Base-by-base conservation (phyloP, 1,139 yeast genomes). In the Yamadazyma epiphylla region DNA sequence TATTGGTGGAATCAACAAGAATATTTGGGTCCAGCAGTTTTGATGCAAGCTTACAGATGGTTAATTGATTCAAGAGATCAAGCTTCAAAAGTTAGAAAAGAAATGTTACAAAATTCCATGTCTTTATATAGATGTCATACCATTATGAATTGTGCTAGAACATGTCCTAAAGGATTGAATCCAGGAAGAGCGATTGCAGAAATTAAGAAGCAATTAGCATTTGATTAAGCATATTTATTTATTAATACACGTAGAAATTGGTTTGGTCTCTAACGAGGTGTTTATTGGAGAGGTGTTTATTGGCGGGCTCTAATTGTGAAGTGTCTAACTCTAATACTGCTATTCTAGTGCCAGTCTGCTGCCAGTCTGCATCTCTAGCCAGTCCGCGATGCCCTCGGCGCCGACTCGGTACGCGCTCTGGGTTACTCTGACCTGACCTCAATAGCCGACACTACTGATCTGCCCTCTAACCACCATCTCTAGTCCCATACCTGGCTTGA, bases 1-100 rank as follows among this genome's bases (percentile, higher is more conserved):
- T 94, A 94, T 76, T 94, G 99, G 98, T 94, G 99, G 99, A 94
- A 94, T 70, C 96, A 88, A 68, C 95, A 89, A 65, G 95, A 94
- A 71, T 94, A 94, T 68, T 73, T 94, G 52, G 98, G 98, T 36
- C 97, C 98, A 21, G 97, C 97, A 17, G 97, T 91, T 37, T 77
- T 91, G 62, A 86, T 91, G 96, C 98, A 91, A 72, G 96, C 97
- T 36, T 91, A 81, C 76, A 81, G 98, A 73, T 91, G 98, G 98
- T 80, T 91, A 74, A 79, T 88, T 44, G 99, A 91, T 64, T 83
- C 96, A 29, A 84, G 99, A 70, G 99, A 91, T 63, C 81, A 87
- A 63, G 96, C 96, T 33, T 72, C 87, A 26, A 70, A 64, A 43
- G 52, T 70, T 48, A 88, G 99, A 74, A 85, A 79, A 60, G 85